Base-by-base conservation (phyloP, 2,329 filamentous ascomycete genomes). In the Beauveria asiatica region DNA sequence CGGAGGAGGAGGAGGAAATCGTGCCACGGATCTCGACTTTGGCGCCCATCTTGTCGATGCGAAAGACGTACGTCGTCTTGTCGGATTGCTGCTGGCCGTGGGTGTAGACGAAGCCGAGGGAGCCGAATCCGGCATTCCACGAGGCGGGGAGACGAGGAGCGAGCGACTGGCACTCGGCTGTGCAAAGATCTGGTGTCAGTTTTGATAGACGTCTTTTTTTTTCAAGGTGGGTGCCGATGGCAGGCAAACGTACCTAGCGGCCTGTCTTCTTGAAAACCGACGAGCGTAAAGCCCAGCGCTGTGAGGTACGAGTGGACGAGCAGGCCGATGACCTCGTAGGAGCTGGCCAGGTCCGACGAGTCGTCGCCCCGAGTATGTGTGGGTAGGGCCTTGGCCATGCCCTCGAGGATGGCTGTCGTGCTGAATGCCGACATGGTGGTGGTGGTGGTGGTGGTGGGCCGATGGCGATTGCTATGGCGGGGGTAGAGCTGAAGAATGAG, bases 241-340 rank as follows among this genome's bases (percentile, higher is more conserved):
- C 8, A 21, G 2, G 39, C 60, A 13, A 66, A 66, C 75, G 62
- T 74, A 90, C 89, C 82, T 64, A 89, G 83, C 52, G 79, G 83
- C 69, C 92, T 84, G 57, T 93, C 90, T 73, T 97, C 91, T 52
- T 87, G 83, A n/a, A 96, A 86, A 2, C 92, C 92, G 19, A 91
- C 75, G 3, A 97, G 80, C 57, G 87, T 82, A 72, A 97, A 97
- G 64, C 86, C 89, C 2, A 93, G 84, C 9, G 87, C 86, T 25
- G 83, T 72, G 85, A 97, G 89, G 68, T 87, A 91, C 3, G 90
- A 88, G 73, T 99, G 93, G 21, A 87, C 80, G 64, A 95, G 87
- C 25, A 97, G 82, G 17, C 90, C 91, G 62, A 97, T 78, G 52
- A 88, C 90, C 75, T 97, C 92, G 71, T 88, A 90, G 0, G 88